Evolutionary conservation across 129 eudicot species (phyloP).

Genomic region (Artemisia tridentata): DNA sequence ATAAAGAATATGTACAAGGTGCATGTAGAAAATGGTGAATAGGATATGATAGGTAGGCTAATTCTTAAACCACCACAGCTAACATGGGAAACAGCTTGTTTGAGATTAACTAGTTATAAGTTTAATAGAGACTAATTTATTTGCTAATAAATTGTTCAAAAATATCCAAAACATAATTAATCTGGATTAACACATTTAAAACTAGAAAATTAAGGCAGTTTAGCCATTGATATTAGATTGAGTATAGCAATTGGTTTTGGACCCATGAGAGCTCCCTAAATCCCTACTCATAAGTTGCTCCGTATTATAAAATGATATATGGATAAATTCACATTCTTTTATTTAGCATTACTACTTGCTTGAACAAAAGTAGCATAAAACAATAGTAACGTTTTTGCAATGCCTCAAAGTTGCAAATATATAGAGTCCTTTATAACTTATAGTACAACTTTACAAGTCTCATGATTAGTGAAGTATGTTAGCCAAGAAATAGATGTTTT

Average conservation of each 20-base stretch:
- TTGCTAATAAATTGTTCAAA: background rate
- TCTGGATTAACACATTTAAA: slow-evolving; percentile 26
- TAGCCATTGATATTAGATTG: slow-evolving; percentile 20
- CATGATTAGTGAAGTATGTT: background rate
- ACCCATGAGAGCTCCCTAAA: slow-evolving; percentile 21
- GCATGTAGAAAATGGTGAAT: background rate
- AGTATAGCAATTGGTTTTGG: slow-evolving; percentile 26
- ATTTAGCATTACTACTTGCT: slow-evolving; percentile 3
- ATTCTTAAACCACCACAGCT: slow-evolving; percentile 22
- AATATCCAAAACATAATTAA: background rate
- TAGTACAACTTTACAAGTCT: background rate
- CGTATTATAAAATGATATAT: background rate
- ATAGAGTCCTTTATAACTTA: background rate
- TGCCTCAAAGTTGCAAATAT: background rate
- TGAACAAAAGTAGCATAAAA: background rate
- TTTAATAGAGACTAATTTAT: background rate
- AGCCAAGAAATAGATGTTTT: slow-evolving; percentile 1
- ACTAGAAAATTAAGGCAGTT: slow-evolving; percentile 3
- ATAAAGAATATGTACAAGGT: background rate
- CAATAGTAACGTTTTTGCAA: background rate
- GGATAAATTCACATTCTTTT: no score
- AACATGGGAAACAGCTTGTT: background rate
- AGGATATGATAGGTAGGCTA: slow-evolving; percentile 7
- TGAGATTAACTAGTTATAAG: background rate
- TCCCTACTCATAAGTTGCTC: slow-evolving; percentile 4